Conservation (phyloP, 371 early-diverging fungal genomes). For the Syncephalastrum sp. region DNA sequence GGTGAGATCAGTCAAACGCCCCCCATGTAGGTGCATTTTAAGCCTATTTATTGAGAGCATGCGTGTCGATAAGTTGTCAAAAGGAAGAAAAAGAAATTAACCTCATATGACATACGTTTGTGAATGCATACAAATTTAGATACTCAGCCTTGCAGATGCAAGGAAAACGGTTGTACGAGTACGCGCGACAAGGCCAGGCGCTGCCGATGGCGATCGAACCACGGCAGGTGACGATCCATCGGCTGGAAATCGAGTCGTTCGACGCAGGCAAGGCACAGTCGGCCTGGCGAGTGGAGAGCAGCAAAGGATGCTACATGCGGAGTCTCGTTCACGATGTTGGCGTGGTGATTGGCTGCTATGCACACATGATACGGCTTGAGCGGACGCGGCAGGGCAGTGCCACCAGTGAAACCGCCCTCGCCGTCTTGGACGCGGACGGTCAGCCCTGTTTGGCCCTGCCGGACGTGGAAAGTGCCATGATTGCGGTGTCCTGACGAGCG, state of each 20-base stretch:
- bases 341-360: constrained; percentile 30
- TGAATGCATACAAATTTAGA: constrained; percentile 15
- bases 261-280: constrained; percentile 9
- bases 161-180: constrained; percentile 51
- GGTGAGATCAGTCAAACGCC: constrained; percentile 45
- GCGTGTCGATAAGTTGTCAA: background rate
- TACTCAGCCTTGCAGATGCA: constrained; percentile 49
- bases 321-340: constrained; percentile 50
- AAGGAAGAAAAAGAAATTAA: background rate
- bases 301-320: constrained; percentile 54
- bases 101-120: no score
- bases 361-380: constrained; percentile 44
- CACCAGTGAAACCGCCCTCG: constrained; percentile 15
- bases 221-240: constrained; percentile 27
- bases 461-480: no score
- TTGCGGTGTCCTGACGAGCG: no score
- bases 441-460: background rate
- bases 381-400: constrained; percentile 43
- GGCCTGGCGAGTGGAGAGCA: constrained; percentile 31
- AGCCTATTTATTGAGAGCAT: background rate
- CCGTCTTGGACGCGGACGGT: constrained; percentile 11
- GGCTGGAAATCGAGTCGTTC: constrained; percentile 24
- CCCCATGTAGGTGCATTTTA: constrained; percentile 40
- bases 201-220: constrained; percentile 37
- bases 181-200: constrained; percentile 37